Conservation (phyloP, 176 grass and related monocot genomes). For the Calamus simplicifolius region DNA sequence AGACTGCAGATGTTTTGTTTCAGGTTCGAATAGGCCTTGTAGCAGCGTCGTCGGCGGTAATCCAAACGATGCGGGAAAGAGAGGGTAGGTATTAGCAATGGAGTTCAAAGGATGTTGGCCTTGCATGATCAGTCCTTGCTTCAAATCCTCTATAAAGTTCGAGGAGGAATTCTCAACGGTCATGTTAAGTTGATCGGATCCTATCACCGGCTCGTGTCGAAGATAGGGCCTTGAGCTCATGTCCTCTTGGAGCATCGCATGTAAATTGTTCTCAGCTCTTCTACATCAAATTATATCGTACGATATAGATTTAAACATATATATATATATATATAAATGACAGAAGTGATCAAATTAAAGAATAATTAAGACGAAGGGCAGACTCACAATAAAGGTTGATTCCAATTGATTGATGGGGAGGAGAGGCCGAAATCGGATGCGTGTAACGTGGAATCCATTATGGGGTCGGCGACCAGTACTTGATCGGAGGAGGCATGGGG, state of each 20-base stretch:
- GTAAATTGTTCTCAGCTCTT: neutral
- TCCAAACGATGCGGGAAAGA: neutral
- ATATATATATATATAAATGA: neutral
- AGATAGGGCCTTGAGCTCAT: neutral
- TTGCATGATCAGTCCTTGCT: neutral
- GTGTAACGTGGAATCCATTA: neutral
- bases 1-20: neutral
- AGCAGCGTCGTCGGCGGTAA: neutral
- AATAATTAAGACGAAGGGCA: no score
- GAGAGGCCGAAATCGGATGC: slow-evolving; percentile 27
- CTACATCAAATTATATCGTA: slow-evolving; percentile 2
- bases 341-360: no score
- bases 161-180: no score
- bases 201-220: no score
- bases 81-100: neutral
- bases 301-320: neutral
- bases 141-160: neutral
- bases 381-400: slow-evolving; percentile 57
- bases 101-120: neutral
- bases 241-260: slow-evolving; percentile 3
- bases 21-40: neutral
- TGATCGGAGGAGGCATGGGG: neutral
- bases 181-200: no score
- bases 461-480: no score
- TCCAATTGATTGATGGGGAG: slow-evolving; percentile 39